Evolutionary conservation across 108 stramenopile species (phyloP).

Genomic region (Parietichytrium sp.): DNA sequence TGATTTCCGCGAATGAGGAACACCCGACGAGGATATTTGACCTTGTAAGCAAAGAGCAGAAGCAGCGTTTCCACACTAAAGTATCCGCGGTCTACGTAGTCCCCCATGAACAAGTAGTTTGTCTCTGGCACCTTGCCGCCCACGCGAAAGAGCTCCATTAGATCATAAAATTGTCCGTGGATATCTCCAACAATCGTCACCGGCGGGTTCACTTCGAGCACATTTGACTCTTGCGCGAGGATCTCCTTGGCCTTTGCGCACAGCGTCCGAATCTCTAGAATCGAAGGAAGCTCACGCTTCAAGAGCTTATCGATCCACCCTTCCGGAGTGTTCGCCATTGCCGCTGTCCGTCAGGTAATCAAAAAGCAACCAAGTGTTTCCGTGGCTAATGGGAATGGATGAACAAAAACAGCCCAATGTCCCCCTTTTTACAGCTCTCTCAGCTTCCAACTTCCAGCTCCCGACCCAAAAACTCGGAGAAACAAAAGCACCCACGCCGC

Average conservation of each 20-base stretch:
- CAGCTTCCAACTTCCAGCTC: no score
- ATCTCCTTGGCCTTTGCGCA: conserved; percentile 69
- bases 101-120: conserved; percentile 98
- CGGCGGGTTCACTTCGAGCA: conserved; percentile 75
- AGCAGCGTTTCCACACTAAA: conserved; percentile 94
- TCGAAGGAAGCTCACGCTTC: conserved; percentile 74
- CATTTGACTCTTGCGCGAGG: conserved; percentile 11
- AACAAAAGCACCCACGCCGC: no score
- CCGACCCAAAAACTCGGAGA: no score
- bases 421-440: no score
- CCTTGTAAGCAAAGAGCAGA: conserved; percentile 87
- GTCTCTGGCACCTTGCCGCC: conserved; percentile 92
- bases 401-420: no score
- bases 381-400: no score
- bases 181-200: conserved; percentile 88
- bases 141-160: conserved; percentile 85
- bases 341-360: no score
- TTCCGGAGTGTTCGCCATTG: conserved; percentile 64
- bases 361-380: no score
- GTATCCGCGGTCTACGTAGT: conserved; percentile 95
- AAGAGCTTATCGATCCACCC: conserved; percentile 79
- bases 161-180: conserved; percentile 85
- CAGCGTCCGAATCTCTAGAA: conserved; percentile 76
- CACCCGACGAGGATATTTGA: conserved; percentile 86
- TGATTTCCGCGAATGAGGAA: conserved; percentile 87